Conservation (phyloP, 257 asterid genomes). For the Solanum piurae region DNA sequence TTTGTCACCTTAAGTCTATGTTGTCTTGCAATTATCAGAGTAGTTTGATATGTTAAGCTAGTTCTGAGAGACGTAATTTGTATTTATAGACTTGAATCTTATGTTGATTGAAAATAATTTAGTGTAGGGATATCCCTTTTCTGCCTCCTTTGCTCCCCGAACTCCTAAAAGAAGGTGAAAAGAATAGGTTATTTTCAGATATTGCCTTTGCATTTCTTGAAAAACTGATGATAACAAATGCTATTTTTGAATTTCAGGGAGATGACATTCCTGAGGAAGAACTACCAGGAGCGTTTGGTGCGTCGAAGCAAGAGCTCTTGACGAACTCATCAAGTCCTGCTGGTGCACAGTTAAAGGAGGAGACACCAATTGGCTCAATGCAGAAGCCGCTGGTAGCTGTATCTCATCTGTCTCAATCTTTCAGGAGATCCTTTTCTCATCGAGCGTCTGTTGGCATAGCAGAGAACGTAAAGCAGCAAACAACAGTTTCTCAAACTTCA, state of each 20-base stretch:
- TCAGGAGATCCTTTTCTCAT: conserved; percentile 36
- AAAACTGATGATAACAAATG: not conserved
- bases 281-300: conserved; percentile 53
- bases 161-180: not conserved
- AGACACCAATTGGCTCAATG: not conserved
- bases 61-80: not conserved
- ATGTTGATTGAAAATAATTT: not conserved
- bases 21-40: not conserved
- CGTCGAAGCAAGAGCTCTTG: conserved; percentile 11
- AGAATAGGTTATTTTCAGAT: not conserved
- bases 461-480: conserved; percentile 8
- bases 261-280: conserved; percentile 73
- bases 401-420: conserved; percentile 50
- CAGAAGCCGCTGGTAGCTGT: conserved; percentile 8
- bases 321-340: not conserved
- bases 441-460: not conserved
- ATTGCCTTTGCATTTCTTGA: not conserved
- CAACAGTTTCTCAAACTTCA: not conserved
- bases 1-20: not conserved
- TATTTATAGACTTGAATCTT: not conserved
- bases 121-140: not conserved
- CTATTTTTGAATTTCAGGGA: conserved; percentile 29
- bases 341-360: not conserved
- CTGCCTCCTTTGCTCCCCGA: not conserved
- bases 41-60: not conserved